These are phyloP conservation scores for Dactylellina parvicollis DNA, from an alignment of 2,329 filamentous ascomycete genomes.

Conservation along the genomic window DNA sequence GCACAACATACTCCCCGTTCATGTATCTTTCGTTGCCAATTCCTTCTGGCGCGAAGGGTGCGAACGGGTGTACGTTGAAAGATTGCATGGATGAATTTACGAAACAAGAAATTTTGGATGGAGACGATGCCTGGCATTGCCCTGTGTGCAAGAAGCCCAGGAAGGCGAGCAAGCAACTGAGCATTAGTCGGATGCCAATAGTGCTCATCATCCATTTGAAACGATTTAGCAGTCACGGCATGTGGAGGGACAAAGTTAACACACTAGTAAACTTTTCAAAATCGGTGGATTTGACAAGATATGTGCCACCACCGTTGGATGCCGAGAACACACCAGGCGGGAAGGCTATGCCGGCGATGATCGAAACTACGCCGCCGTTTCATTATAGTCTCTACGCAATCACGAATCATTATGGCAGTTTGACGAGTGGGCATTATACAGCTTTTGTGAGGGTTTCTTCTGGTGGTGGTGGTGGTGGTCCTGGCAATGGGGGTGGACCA, in stretches of 20 bases:
- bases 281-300: constrained; percentile 73
- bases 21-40: constrained; percentile 64
- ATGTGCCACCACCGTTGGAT: constrained; percentile 62
- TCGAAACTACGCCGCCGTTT: constrained; percentile 70
- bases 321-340: constrained; percentile 57
- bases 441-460: constrained; percentile 78
- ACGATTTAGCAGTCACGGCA: constrained; percentile 70
- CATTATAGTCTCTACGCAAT: constrained; percentile 88
- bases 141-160: constrained; percentile 76
- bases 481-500: constrained; percentile 65
- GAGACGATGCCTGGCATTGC: constrained; percentile 77
- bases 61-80: constrained; percentile 62
- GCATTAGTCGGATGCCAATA: constrained; percentile 80
- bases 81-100: constrained; percentile 77
- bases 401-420: constrained; percentile 77
- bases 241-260: constrained; percentile 72
- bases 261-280: constrained; percentile 81
- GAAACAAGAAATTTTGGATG: constrained; percentile 72
- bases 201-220: constrained; percentile 82
- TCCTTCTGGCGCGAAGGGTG: constrained; percentile 56
- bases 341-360: constrained; percentile 58
- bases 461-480: constrained; percentile 72
- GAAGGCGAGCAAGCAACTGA: constrained; percentile 75
- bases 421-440: constrained; percentile 82
- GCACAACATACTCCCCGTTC: constrained; percentile 73